Conservation (phyloP, 1,139 yeast genomes). For the Sugiyamaella novakii region DNA sequence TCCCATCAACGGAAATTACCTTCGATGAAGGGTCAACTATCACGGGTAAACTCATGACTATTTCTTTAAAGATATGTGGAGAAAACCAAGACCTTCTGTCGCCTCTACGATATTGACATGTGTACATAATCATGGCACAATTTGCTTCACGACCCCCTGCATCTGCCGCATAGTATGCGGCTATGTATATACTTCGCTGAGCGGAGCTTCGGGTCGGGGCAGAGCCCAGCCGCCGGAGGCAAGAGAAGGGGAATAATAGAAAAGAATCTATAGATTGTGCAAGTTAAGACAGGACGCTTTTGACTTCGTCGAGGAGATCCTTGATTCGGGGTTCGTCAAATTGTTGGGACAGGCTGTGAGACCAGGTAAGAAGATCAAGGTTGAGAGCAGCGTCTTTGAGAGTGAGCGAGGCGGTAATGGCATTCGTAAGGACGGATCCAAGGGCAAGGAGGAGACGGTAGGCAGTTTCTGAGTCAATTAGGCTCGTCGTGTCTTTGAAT, state of each 20-base stretch:
- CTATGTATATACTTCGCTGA: not conserved
- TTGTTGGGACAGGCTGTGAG: constrained; percentile 10
- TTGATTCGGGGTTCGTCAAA: constrained; percentile 16
- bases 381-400: constrained; percentile 16
- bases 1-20: constrained; percentile 38
- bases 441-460: constrained; percentile 58
- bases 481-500: constrained; percentile 23
- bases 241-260: not conserved
- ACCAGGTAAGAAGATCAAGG: constrained; percentile 17
- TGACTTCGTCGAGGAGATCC: constrained; percentile 10
- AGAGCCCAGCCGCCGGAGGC: constrained; percentile 10
- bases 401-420: constrained; percentile 9
- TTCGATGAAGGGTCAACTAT: constrained; percentile 38
- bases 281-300: constrained; percentile 2
- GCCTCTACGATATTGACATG: too few species aligned
- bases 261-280: not conserved
- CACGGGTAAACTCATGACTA: constrained; percentile 10
- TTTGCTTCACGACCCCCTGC: too few species aligned
- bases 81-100: too few species aligned
- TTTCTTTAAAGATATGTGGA: too few species aligned
- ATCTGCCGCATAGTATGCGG: not conserved
- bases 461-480: constrained; percentile 53
- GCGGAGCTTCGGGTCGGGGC: constrained; percentile 1
- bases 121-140: too few species aligned
- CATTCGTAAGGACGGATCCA: constrained; percentile 47